Percentiles rank a stretch among this genome's conserved stretches.
Conservation (phyloP, 176 grass and related monocot species). For the Alloteropsis semialata region DNA sequence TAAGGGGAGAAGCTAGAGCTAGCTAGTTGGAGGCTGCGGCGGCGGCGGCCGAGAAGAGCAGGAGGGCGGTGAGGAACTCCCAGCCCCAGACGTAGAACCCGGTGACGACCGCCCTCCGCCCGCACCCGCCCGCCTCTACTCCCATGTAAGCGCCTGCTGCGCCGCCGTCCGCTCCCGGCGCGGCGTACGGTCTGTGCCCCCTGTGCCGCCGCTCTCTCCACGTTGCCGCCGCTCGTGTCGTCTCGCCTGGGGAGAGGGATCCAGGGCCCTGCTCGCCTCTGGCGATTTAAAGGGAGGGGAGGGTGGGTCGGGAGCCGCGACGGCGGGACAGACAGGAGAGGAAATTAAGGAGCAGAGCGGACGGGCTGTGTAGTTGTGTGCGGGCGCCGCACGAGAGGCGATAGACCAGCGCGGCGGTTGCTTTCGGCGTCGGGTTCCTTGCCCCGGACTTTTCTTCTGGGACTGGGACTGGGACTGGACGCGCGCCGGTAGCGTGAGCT, state of each 20-base stretch:
- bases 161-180: background rate
- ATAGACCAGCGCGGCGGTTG: background rate
- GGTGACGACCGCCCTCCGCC: slow-evolving; percentile 55
- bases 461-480: background rate
- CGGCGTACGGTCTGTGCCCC: background rate
- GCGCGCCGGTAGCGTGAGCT: background rate
- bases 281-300: slow-evolving; percentile 21
- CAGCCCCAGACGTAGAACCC: slow-evolving; percentile 97
- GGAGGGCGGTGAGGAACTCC: slow-evolving; percentile 88
- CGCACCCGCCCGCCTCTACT: slow-evolving; percentile 49
- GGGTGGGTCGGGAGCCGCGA: too few species aligned
- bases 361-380: too few species aligned
- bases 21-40: too few species aligned
- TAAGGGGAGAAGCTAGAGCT: background rate
- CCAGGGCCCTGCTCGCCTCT: background rate
- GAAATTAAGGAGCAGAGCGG: background rate
- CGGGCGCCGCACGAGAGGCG: too few species aligned
- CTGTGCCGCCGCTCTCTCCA: too few species aligned
- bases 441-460: background rate
- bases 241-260: background rate
- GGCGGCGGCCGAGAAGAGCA: slow-evolving; percentile 65
- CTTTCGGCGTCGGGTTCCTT: background rate
- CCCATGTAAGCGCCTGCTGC: slow-evolving; percentile 45
- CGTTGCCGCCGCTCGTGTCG: too few species aligned
- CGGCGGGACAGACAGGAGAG: background rate